Evolutionary conservation across 2,329 filamentous ascomycete species (phyloP), one percentile per base, ranked within the genome.

Genomic region (Neonectria neomacrospora): DNA sequence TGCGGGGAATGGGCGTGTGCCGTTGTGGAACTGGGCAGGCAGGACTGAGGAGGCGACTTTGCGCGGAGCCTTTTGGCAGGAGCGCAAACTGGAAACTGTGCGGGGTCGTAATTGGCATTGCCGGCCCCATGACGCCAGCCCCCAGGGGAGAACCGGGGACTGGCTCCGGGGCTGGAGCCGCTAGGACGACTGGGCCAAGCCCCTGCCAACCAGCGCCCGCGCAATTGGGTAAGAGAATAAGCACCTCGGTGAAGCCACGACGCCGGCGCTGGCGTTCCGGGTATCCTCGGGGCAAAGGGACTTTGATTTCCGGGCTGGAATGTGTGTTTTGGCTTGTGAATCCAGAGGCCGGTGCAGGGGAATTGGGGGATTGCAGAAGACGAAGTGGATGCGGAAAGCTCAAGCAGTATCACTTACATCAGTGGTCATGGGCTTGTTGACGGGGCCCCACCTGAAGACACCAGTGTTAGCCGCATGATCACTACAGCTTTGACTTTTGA

Each of bases 401-500:
- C 62, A 59, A 61, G 47, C 28, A 28, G 47, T 30, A 28, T 63
- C 58, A 70, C 71, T 73, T 91, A 98, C 96, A 81, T 98, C 94
- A 74, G 94, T 88, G 72, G 89, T 90, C 96, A 99, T 99, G 78
- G 95, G 92, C 89, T 98, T 98, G 88, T 99, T 99, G 73, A 99
- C 96, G 60, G 96, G 95, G 76, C 96, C 96, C 96, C 96, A 98
- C 82, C 83, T 85, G 63, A 56, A 65, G 58, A 67, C 53, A 30
- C 45, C 59, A 61, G 32, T 66, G 74, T 79, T 73, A 80, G 74
- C 67, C 58, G 53, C 65, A 62, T 63, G 61, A 37, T 72, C 61
- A 68, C 61, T 48, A 48, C 32, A 54, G 48, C 32, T 28, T 34
- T 58, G 37, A 28, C 26, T 42, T 58, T 58, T 54, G 20, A 54